Base-by-base conservation (phyloP, 2,329 filamentous ascomycete genomes). In the Aspergillus jensenii region DNA sequence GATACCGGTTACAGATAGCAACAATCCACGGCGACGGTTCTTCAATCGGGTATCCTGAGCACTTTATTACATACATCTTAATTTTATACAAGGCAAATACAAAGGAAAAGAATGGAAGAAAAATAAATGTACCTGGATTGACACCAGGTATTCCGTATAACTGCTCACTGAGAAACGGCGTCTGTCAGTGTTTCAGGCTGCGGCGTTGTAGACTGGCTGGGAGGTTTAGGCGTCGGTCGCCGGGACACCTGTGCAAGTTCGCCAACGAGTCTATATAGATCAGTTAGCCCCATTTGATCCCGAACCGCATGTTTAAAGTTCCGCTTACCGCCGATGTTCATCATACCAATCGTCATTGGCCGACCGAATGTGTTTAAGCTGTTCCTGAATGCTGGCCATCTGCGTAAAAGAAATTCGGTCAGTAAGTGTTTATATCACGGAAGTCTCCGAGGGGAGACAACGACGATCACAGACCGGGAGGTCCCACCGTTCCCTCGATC, bases 381-480 rank as follows among this genome's bases (percentile, higher is more conserved):
- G 71, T 66, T 79, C 70, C 73, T 75, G 69, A 61, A 78, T 78
- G 70, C 78, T 79, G 56, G 78, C 78, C 74, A 80, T 76, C 74
- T 80, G 69, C 60, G 62, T 63, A 61, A 40, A 63, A 47, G 40
- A 47, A 33, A 40, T n/a, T 31, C 33, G 45, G 52, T 65, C 43
- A 65, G 62, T 56, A 54, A 59, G 3, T 12, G 25, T 45, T 43
- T 59, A 56, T 47, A 51, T 37, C 41, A 43, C 47, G 5, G 35
- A 35, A 27, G 27, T 14, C 37, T 41, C 35, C 37, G 35, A 40
- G 41, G 41, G 21, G 41, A 54, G 66, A 70, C 60, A 64, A 68
- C 59, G 62, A 66, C 54, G 67, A 67, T 59, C 67, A 67, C 61
- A 74, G 72, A 74, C 69, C 73, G 72, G 75, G 75, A 68, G 68